phyloP scores from a whole-genome alignment of 371 early-diverging fungal species.

The Dipsacomyces acuminosporus region DNA sequence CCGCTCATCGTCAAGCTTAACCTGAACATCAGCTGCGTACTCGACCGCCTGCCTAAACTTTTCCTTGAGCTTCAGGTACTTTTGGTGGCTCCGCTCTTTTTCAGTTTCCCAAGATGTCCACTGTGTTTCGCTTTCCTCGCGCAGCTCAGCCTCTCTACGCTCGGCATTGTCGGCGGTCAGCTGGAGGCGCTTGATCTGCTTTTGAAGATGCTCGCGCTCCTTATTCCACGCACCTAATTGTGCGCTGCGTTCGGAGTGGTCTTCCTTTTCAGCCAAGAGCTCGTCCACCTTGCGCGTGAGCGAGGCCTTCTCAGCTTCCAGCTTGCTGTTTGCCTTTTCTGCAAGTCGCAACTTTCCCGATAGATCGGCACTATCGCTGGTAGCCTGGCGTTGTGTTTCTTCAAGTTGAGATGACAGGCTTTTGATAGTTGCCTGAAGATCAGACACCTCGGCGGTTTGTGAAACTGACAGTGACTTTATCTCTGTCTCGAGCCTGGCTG shows the following conservation, averaged over 20 bases:
- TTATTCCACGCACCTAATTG: conserved; percentile 11
- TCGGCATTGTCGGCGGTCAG: conserved; percentile 27
- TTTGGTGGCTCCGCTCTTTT: conserved; percentile 29
- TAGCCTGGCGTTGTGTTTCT: conserved; percentile 15
- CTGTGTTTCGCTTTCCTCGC: conserved; percentile 40
- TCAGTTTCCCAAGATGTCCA: conserved; percentile 38
- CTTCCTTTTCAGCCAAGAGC: conserved; percentile 9
- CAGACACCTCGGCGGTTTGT: conserved; percentile 22
- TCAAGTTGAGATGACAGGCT: conserved; percentile 29
- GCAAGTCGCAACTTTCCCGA: conserved; percentile 11
- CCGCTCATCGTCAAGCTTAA: conserved; percentile 20
- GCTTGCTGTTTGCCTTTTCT: conserved; percentile 12
- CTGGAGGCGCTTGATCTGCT: conserved; percentile 27
- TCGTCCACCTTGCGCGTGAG: conserved; percentile 17
- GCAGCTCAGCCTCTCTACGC: conserved; percentile 36
- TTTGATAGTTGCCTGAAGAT: conserved; percentile 16
- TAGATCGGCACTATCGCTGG: conserved; percentile 8
- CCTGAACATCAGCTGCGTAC: conserved; percentile 24
- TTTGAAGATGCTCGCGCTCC: conserved; percentile 34
- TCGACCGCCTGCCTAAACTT: conserved; percentile 30
- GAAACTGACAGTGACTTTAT: conserved; percentile 23
- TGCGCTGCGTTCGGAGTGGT: conserved; percentile 6
- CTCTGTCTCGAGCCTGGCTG: conserved; percentile 15
- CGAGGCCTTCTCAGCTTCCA: conserved; percentile 21
- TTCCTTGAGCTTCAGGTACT: conserved; percentile 27